A percentile compares a stretch with the other conserved stretches of the same genome.
phyloP scores from a whole-genome alignment of 148 eudicot genomes.

The Rhododendron griersonianum region DNA sequence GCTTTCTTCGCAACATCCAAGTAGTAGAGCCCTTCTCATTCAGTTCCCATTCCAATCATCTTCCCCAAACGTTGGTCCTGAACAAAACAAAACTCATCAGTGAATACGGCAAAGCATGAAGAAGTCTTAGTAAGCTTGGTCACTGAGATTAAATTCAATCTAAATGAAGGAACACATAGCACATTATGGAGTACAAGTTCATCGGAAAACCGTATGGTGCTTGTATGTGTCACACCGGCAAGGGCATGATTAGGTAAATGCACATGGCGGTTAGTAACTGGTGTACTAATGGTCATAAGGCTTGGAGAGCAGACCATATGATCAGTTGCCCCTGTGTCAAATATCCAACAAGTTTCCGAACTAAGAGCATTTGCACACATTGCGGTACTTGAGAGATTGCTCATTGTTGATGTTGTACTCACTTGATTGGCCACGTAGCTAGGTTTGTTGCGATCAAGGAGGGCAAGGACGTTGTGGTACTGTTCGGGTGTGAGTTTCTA shows the following conservation, averaged over 20 bases:
- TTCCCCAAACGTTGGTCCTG: slow-evolving; percentile 6
- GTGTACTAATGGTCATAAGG: neutral
- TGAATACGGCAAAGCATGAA: neutral
- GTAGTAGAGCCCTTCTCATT: slow-evolving; percentile 2
- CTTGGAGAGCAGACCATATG: neutral
- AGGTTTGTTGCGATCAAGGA: too few species aligned
- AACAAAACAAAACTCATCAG: neutral
- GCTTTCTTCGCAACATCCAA: neutral
- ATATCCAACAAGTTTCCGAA: neutral
- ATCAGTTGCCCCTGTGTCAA: neutral
- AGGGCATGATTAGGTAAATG: neutral
- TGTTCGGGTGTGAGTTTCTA: neutral
- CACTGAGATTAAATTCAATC: neutral
- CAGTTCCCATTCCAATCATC: slow-evolving; percentile 10
- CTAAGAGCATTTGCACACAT: neutral
- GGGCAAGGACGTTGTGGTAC: neutral
- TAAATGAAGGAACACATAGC: neutral
- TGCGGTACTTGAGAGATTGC: neutral
- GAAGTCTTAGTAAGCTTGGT: neutral
- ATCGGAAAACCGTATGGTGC: neutral
- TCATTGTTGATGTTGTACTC: neutral
- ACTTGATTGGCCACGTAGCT: neutral
- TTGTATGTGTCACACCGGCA: neutral
- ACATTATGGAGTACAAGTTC: neutral
- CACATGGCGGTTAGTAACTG: neutral